Evolutionary conservation across 192 early-diverging fungal species (phyloP).

Genomic region (Phlyctochytrium bullatum): DNA sequence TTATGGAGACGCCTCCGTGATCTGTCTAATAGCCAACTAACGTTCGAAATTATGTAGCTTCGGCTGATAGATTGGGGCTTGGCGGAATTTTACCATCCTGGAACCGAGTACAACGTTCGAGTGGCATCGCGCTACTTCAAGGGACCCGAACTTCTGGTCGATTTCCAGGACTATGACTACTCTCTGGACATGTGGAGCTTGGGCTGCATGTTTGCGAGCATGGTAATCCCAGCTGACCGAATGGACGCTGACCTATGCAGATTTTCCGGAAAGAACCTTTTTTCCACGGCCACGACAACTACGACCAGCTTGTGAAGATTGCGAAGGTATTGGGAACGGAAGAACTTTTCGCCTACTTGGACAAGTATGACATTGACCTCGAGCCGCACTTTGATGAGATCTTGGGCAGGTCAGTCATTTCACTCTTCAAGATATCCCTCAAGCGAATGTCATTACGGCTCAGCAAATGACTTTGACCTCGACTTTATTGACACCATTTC

Average conservation of each 20-base stretch:
- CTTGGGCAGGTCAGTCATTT: constrained; percentile 67
- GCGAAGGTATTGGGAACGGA: constrained; percentile 97
- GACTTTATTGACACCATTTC: background rate
- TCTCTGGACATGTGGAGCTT: constrained; percentile 99
- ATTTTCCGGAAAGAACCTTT: constrained; percentile 96
- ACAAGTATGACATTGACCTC: constrained; percentile 94
- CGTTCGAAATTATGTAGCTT: constrained; percentile 59
- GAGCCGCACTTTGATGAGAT: constrained; percentile 89
- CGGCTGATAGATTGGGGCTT: constrained; percentile 98
- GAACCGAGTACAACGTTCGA: constrained; percentile 95
- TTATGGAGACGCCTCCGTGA: constrained; percentile 3
- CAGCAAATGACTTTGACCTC: too few relatives aligned
- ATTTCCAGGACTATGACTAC: constrained; percentile 99
- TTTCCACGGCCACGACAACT: constrained; percentile 98
- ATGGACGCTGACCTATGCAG: constrained; percentile 4
- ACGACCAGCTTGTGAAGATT: constrained; percentile 99
- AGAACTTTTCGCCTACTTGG: constrained; percentile 85
- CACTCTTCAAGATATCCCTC: constrained; percentile 1
- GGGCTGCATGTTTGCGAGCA: constrained; percentile 99
- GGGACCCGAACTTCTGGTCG: constrained; percentile 96
- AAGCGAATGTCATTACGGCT: too few relatives aligned
- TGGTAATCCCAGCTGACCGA: constrained; percentile 58
- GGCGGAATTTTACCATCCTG: constrained; percentile 99
- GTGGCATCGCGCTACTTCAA: constrained; percentile 99
- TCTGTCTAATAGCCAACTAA: too few relatives aligned